Base-by-base conservation (phyloP, 1,284 basidiomycete genomes). In the Tylopilus sp. region DNA sequence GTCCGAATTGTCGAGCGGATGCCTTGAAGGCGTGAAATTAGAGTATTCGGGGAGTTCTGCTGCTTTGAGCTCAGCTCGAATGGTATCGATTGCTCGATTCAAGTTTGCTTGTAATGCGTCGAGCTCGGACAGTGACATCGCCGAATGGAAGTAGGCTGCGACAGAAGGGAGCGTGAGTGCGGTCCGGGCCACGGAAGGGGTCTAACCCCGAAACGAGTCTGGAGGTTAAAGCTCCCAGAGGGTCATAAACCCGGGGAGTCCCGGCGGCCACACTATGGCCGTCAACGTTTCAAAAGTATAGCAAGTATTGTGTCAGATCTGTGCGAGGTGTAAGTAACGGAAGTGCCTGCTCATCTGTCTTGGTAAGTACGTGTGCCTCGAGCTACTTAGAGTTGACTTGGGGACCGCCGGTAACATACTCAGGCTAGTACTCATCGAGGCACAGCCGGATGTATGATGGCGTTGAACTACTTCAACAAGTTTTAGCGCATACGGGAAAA, bases 1-100 rank as follows among this genome's bases (percentile, higher is more conserved):
- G 16, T 44, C 42, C 15, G 49, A 43, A 35, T 62, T 49, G 30
- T 64, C 62, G 21, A 63, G 50, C 1, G 62, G 62, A 45, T 64
- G 62, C 11, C 50, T 53, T n/a, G 53, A 40, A 10, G 48, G n/a
- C 2, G 51, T 37, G 15, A 39, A 44, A 48, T 40, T 57, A 3
- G 60, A 58, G 15, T 59, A 52, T 15, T 52, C 46, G 3, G 60
- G 60, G 6, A 61, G 41, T 23, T 41, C 34, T 25, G 53, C 43
- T 18, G 25, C 30, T 11, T 28, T 48, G 12, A 63, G 35, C 43
- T 61, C 61, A 6, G 48, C 46, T 25, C 56, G 55, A 29, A 64
- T 44, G 21, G 59, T 46, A 45, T 63, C 55, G n/a, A 64, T 43
- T 19, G 61, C 58, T 11, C 46, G 36, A 42, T 63, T 63, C 40